phyloP scores from a whole-genome alignment of 2,329 filamentous ascomycete genomes.

The Aspergillus persii region DNA sequence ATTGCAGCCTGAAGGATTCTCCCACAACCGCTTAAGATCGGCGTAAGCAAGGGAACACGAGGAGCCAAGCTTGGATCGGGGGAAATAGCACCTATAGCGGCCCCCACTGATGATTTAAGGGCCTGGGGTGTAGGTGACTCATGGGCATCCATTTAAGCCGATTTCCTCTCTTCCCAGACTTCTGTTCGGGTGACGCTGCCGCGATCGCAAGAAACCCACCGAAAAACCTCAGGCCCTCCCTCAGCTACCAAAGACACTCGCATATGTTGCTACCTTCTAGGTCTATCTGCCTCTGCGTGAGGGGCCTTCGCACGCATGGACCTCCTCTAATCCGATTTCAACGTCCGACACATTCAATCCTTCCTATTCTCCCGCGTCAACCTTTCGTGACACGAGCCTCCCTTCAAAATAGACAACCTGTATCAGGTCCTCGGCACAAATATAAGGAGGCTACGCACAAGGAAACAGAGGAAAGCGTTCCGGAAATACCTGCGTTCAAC shows the following conservation, averaged over 20 bases:
- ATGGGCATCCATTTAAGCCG: too few species aligned
- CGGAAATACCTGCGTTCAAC: conserved; percentile 6
- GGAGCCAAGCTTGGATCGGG: neutral
- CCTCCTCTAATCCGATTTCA: neutral
- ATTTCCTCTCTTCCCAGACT: neutral
- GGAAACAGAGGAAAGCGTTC: neutral
- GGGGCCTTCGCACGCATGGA: neutral
- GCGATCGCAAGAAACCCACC: too few species aligned
- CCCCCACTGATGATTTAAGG: too few species aligned
- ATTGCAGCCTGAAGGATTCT: too few species aligned
- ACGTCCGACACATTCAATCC: neutral
- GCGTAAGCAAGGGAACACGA: too few species aligned
- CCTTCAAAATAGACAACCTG: neutral
- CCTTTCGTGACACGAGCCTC: neutral
- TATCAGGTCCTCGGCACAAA: neutral
- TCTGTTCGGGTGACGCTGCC: neutral
- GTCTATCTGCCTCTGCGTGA: neutral
- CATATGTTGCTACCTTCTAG: neutral
- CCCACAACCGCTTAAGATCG: too few species aligned
- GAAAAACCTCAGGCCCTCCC: too few species aligned
- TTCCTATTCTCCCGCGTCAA: neutral
- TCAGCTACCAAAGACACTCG: neutral
- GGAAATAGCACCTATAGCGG: neutral
- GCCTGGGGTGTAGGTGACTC: too few species aligned
- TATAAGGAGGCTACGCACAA: neutral